A percentile compares a stretch with the other conserved stretches of the same genome.
Evolutionary conservation across 192 early-diverging fungal species (phyloP).

Genomic region (Linnemannia elongata): DNA sequence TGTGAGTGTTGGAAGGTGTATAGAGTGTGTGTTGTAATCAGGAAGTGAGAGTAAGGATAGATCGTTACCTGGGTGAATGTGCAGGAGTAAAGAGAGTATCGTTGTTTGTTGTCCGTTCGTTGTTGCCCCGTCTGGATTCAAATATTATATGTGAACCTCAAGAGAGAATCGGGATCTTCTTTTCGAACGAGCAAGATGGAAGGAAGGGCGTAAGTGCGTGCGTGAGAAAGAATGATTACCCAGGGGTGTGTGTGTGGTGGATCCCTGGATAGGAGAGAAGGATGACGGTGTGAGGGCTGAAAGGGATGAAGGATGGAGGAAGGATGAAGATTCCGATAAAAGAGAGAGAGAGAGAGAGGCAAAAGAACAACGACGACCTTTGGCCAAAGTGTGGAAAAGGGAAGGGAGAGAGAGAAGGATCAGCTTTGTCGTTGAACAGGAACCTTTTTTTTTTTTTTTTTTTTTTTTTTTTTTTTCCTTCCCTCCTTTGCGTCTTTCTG

Average conservation of each 20-base stretch:
- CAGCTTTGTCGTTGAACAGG: background rate
- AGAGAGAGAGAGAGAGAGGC: slow-evolving; percentile 9
- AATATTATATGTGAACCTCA: background rate
- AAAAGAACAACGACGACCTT: slow-evolving; percentile 1
- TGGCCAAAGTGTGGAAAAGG: background rate
- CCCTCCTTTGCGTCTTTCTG: no score
- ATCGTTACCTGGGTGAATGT: slow-evolving; percentile 3
- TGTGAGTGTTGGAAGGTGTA: background rate
- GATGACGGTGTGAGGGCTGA: no score
- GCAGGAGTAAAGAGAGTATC: background rate
- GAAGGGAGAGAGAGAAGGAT: background rate
- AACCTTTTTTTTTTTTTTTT: slow-evolving; percentile 4
- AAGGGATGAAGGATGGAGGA: background rate
- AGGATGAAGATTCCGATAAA: slow-evolving; percentile 5
- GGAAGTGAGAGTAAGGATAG: background rate
- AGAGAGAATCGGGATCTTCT: background rate
- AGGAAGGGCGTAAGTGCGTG: background rate
- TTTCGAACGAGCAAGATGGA: background rate
- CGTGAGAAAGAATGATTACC: background rate
- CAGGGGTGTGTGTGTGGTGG: background rate
- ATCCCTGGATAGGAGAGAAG: background rate
- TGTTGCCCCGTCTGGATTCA: slow-evolving; percentile 21
- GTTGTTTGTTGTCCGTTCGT: background rate
- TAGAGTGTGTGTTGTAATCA: slow-evolving; percentile 5
- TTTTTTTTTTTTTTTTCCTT: background rate